Conservation (phyloP, 2,329 filamentous ascomycete species). For the Alternaria gaisen region DNA sequence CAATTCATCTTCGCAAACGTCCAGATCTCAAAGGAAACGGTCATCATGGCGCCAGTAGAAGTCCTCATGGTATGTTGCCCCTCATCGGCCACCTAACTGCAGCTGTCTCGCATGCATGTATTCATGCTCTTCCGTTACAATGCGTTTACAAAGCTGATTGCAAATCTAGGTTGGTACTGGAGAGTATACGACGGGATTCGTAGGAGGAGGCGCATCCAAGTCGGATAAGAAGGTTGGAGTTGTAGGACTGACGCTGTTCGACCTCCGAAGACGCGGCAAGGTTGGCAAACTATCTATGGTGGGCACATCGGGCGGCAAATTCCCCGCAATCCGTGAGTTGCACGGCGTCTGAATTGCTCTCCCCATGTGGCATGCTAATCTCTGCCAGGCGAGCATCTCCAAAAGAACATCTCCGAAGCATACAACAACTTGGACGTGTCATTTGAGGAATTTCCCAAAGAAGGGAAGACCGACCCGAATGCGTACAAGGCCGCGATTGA, state of each 20-base stretch:
- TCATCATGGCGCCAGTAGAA: conserved; percentile 59
- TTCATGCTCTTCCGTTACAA: conserved; percentile 12
- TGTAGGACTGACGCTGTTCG: conserved; percentile 88
- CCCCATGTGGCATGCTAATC: conserved; percentile 25
- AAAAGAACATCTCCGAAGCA: conserved; percentile 84
- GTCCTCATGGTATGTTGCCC: conserved; percentile 57
- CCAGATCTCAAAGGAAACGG: conserved; percentile 6
- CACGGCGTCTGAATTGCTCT: neutral
- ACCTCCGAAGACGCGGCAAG: conserved; percentile 86
- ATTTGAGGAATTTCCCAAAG: conserved; percentile 81
- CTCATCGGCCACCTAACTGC: conserved; percentile 8
- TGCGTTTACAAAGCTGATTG: conserved; percentile 17
- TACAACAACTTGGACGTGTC: conserved; percentile 91
- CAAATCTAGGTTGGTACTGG: conserved; percentile 76
- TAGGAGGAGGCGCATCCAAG: conserved; percentile 80
- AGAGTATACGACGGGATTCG: conserved; percentile 96
- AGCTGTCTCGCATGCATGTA: conserved; percentile 1
- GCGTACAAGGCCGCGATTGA: conserved; percentile 92
- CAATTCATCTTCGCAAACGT: conserved; percentile 11
- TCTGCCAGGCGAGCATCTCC: conserved; percentile 75
- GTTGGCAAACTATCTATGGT: conserved; percentile 88
- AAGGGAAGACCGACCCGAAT: conserved; percentile 77
- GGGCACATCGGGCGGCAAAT: conserved; percentile 87
- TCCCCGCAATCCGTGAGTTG: conserved; percentile 82
- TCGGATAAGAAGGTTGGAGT: conserved; percentile 98